phyloP scores from a whole-genome alignment of 2,329 filamentous ascomycete genomes.

The Colletotrichum somersetense region DNA sequence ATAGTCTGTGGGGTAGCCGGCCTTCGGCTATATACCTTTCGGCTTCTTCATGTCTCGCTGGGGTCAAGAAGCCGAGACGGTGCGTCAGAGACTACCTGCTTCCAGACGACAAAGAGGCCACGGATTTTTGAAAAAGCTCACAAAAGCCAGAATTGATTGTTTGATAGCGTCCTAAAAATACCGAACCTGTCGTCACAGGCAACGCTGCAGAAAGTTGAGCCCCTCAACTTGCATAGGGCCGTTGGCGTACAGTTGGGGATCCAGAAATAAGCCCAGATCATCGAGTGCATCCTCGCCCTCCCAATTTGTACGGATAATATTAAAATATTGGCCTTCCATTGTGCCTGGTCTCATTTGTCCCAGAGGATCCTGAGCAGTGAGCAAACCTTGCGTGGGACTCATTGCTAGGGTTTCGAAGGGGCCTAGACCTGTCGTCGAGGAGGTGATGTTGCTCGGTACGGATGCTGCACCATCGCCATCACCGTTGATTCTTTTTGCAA shows the following conservation, averaged over 20 bases:
- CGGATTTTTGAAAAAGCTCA: not conserved
- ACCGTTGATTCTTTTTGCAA: slow-evolving; percentile 51
- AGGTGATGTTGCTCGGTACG: slow-evolving; percentile 9
- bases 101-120: not conserved
- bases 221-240: slow-evolving; percentile 49
- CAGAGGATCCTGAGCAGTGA: not conserved
- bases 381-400: not conserved
- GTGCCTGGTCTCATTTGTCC: slow-evolving; percentile 44
- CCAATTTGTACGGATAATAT: slow-evolving; percentile 51
- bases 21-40: slow-evolving; percentile 28
- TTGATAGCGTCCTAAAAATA: no score
- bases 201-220: slow-evolving; percentile 49
- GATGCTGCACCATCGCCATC: slow-evolving; percentile 34
- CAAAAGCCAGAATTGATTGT: not conserved
- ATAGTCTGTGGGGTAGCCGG: slow-evolving; percentile 22
- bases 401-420: slow-evolving; percentile 5
- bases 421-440: slow-evolving; percentile 20
- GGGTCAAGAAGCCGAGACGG: slow-evolving; percentile 17
- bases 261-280: slow-evolving; percentile 51
- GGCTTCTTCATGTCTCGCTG: slow-evolving; percentile 9
- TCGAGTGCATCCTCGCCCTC: slow-evolving; percentile 53
- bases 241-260: slow-evolving; percentile 45
- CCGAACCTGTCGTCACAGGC: slow-evolving; percentile 36
- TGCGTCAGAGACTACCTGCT: not conserved
- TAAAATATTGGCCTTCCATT: slow-evolving; percentile 54